These are phyloP conservation scores for Schwanniomyces occidentalis DNA, from an alignment of 805 yeast genomes.

Conservation along the genomic window DNA sequence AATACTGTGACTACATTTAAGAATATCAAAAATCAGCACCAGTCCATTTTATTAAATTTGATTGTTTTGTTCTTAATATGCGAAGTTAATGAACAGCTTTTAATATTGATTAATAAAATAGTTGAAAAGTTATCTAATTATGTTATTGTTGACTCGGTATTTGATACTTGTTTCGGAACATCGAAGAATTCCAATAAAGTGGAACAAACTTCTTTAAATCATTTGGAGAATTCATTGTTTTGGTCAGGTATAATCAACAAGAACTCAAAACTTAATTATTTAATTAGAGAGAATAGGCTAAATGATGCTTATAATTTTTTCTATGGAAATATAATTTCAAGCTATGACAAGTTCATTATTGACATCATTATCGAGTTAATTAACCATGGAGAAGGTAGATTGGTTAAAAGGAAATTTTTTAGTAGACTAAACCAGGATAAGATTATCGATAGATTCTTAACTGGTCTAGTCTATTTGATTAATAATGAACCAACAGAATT, in stretches of 20 bases:
- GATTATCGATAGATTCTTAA: constrained; percentile 27
- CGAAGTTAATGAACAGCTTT: constrained; percentile 29
- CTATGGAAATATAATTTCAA: constrained; percentile 14
- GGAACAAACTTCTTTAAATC: constrained; percentile 16
- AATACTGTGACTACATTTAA: constrained; percentile 25
- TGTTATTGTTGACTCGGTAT: constrained; percentile 20
- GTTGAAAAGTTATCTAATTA: constrained; percentile 26
- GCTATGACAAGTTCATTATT: constrained; percentile 33
- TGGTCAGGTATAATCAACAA: constrained; percentile 28
- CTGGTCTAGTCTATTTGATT: constrained; percentile 34
- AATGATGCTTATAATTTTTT: constrained; percentile 30
- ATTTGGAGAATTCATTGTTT: constrained; percentile 28
- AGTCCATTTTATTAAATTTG: constrained; percentile 27
- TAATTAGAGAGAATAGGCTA: constrained; percentile 17
- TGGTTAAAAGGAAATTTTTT: constrained; percentile 45
- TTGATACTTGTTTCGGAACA: constrained; percentile 26
- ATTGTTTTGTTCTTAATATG: constrained; percentile 31
- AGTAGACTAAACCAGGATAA: constrained; percentile 38
- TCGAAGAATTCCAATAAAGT: constrained; percentile 5
- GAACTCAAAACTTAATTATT: constrained; percentile 15
- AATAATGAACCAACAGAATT: constrained; percentile 26
- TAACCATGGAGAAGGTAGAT: constrained; percentile 31
- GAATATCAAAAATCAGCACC: constrained; percentile 29
- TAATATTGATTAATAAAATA: constrained; percentile 23
- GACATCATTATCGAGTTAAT: constrained; percentile 32